Conservation (phyloP, 148 eudicot species). For the Drosera capensis region DNA sequence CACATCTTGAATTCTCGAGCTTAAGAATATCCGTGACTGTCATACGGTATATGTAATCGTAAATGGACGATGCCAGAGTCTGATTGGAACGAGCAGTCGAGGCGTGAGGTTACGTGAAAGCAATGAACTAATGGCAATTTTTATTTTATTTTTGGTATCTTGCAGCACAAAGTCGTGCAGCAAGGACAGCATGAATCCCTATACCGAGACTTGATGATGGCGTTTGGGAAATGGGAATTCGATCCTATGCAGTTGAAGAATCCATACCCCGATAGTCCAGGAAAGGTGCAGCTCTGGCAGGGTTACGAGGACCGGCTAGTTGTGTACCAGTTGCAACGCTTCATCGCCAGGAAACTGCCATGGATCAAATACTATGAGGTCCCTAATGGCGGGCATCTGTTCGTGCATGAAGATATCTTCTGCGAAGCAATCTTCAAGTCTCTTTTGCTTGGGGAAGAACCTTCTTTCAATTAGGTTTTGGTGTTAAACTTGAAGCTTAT, state of each 20-base stretch:
- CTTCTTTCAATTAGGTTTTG: conserved; percentile 5
- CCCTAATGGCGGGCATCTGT: conserved; percentile 21
- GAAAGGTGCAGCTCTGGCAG: conserved; percentile 21
- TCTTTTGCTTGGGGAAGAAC: conserved; percentile 10
- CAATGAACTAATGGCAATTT: too few species aligned
- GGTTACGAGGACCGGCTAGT: conserved; percentile 22
- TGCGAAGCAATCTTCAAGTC: conserved; percentile 23
- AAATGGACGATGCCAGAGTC: too few species aligned
- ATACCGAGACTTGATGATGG: conserved; percentile 13
- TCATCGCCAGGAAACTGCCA: conserved; percentile 17
- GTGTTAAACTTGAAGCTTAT: too few species aligned
- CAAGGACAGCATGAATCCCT: conserved; percentile 23
- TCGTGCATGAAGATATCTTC: conserved; percentile 12
- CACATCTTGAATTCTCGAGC: too few species aligned
- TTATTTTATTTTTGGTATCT: too few species aligned
- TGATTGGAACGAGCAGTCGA: too few species aligned
- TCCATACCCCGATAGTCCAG: conserved; percentile 14
- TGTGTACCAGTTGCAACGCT: conserved; percentile 8
- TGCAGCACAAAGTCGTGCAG: conserved; percentile 18
- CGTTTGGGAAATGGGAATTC: conserved; percentile 24
- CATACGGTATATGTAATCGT: too few species aligned
- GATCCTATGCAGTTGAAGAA: conserved; percentile 20
- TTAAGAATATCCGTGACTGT: too few species aligned
- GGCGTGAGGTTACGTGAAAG: too few species aligned
- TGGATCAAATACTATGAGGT: conserved; percentile 26